phyloP scores from a whole-genome alignment of 2,329 filamentous ascomycete genomes.

The Orbilia brochopaga region DNA sequence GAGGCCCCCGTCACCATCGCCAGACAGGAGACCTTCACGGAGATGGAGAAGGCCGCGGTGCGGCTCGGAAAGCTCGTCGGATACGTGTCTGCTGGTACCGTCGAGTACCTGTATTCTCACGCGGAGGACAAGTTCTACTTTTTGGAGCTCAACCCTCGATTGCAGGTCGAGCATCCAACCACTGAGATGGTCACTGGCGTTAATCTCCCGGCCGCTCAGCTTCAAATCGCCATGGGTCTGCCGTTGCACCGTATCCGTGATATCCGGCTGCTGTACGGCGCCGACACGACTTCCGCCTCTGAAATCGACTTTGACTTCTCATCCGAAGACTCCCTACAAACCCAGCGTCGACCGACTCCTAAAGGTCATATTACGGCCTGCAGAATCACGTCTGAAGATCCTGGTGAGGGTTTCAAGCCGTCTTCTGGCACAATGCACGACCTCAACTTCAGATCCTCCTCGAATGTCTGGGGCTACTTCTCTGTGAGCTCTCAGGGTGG shows the following conservation, averaged over 20 bases:
- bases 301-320: constrained; percentile 98
- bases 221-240: constrained; percentile 98
- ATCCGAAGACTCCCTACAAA: constrained; percentile 78
- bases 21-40: constrained; percentile 83
- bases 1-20: constrained; percentile 98
- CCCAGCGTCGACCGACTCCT: constrained; percentile 85
- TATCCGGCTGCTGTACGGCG: constrained; percentile 93
- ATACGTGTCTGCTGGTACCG: constrained; percentile 97
- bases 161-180: constrained; percentile 98
- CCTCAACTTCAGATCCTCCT: constrained; percentile 97
- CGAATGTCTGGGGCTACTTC: constrained; percentile 99
- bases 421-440: constrained; percentile 99
- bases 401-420: constrained; percentile 98
- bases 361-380: constrained; percentile 98
- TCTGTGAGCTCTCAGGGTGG: constrained; percentile 94
- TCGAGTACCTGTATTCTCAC: constrained; percentile 98
- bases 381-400: constrained; percentile 98
- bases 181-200: constrained; percentile 99
- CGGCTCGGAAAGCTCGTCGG: constrained; percentile 91
- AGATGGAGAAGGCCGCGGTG: constrained; percentile 96
- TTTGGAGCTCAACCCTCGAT: constrained; percentile 95
- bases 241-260: constrained; percentile 94
- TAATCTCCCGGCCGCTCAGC: constrained; percentile 93
- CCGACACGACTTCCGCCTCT: constrained; percentile 82
- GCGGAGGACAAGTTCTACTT: constrained; percentile 99